phyloP scores from a whole-genome alignment of 208 protist species.

The Entamoeba moshkovskii region DNA sequence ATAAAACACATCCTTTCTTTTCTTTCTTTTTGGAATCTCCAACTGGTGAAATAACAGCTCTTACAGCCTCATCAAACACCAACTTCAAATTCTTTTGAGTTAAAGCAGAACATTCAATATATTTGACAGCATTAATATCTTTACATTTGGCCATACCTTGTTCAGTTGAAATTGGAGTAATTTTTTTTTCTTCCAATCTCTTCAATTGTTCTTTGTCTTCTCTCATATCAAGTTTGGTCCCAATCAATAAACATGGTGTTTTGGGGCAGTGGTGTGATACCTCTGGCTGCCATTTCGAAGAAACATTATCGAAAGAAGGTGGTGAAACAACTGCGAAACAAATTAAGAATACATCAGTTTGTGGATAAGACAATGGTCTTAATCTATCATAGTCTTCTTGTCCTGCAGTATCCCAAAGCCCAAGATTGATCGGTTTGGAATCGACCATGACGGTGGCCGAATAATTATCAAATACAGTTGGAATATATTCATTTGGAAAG shows the following conservation, averaged over 20 bases:
- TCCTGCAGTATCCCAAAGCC: slow-evolving; percentile 39
- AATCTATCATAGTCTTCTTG: slow-evolving; percentile 48
- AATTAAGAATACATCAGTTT: slow-evolving; percentile 50
- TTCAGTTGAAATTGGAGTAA: slow-evolving; percentile 29
- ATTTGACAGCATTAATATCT: slow-evolving; percentile 54
- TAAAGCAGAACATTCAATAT: slow-evolving; percentile 68
- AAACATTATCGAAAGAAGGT: slow-evolving; percentile 53
- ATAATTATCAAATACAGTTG: slow-evolving; percentile 41
- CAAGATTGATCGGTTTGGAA: background rate
- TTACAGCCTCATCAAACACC: slow-evolving; percentile 58
- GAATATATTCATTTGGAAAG: slow-evolving; percentile 16
- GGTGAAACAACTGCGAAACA: slow-evolving; percentile 55
- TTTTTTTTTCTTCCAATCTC: no score
- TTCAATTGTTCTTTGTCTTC: slow-evolving; percentile 30
- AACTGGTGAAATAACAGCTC: slow-evolving; percentile 24
- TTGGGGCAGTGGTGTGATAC: slow-evolving; percentile 17
- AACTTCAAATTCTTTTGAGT: slow-evolving; percentile 57
- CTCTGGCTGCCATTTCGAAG: slow-evolving; percentile 39
- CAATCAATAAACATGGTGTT: slow-evolving; percentile 45
- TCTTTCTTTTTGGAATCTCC: background rate
- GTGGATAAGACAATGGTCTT: slow-evolving; percentile 45
- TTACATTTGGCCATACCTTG: slow-evolving; percentile 43
- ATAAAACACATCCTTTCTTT: no score
- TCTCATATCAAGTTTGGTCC: slow-evolving; percentile 47
- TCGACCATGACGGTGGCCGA: slow-evolving; percentile 19